Percentiles rank a stretch among this genome's conserved stretches.
Conservation (phyloP, 331 rosid genomes). For the Stylosanthes scabra region DNA sequence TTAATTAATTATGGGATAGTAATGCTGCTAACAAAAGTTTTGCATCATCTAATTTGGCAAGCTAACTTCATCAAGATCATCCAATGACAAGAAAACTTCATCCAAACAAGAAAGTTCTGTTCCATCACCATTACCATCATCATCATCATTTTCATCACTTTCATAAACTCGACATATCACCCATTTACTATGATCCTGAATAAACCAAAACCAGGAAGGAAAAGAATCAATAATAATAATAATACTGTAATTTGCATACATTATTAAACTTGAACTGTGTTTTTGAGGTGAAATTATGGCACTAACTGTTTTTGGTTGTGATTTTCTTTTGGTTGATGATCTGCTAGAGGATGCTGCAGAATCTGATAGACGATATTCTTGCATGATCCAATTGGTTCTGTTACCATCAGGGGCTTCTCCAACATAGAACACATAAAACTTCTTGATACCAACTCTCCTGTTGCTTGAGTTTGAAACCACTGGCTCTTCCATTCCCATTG, state of each 20-base stretch:
- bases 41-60: slow-evolving; percentile 65
- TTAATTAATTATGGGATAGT: slow-evolving; percentile 34
- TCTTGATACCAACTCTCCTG: slow-evolving; percentile 75
- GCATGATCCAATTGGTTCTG: slow-evolving; percentile 92
- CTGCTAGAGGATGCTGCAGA: slow-evolving; percentile 51
- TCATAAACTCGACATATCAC: slow-evolving; percentile 86
- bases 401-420: slow-evolving; percentile 63
- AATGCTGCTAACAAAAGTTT: slow-evolving; percentile 38
- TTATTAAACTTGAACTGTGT: background rate
- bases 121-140: slow-evolving; percentile 52
- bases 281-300: background rate
- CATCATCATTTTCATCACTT: slow-evolving; percentile 51
- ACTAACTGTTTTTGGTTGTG: slow-evolving; percentile 63
- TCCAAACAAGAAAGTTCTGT: slow-evolving; percentile 91
- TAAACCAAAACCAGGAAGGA: background rate
- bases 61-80: slow-evolving; percentile 95
- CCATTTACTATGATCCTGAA: slow-evolving; percentile 76
- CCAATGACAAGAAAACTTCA: slow-evolving; percentile 93
- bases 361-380: slow-evolving; percentile 78
- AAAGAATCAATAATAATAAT: background rate
- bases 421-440: slow-evolving; percentile 58
- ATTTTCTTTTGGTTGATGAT: slow-evolving; percentile 70
- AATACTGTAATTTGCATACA: background rate
- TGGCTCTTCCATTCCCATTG: slow-evolving; percentile 78
- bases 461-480: slow-evolving; percentile 55